Conservation (phyloP, 805 yeast genomes). For the Wickerhamiella galacta region DNA sequence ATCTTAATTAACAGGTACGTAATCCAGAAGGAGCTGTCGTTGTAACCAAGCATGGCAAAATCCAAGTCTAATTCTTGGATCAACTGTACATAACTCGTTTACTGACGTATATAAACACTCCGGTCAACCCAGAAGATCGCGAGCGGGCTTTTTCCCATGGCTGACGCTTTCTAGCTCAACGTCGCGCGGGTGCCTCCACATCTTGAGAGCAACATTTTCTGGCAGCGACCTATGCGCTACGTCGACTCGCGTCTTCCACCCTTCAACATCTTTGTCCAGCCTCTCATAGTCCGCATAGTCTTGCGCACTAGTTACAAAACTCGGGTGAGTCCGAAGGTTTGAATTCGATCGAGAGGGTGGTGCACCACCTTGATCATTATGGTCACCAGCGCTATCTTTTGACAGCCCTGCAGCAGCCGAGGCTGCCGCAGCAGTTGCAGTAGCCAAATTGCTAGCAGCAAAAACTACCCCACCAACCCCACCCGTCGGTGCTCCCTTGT, state of each 20-base stretch:
- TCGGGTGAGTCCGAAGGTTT: too few species aligned
- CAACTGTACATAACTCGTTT: too few species aligned
- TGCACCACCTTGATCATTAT: background rate
- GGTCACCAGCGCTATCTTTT: conserved; percentile 1
- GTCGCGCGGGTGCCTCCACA: conserved; percentile 30
- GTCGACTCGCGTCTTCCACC: conserved; percentile 40
- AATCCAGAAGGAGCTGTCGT: too few species aligned
- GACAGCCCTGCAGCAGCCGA: too few species aligned
- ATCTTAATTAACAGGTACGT: too few species aligned
- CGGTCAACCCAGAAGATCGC: too few species aligned
- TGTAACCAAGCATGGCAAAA: too few species aligned
- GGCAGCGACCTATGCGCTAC: conserved; percentile 29
- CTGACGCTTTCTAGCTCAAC: conserved; percentile 21
- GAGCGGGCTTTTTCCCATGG: too few species aligned
- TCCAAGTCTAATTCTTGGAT: too few species aligned
- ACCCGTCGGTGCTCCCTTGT: conserved; percentile 2
- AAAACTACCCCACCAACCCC: conserved; percentile 7
- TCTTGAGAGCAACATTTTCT: conserved; percentile 22
- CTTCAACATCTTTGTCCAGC: conserved; percentile 28
- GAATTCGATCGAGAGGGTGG: too few species aligned
- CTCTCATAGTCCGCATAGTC: conserved; percentile 17
- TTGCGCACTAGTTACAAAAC: conserved; percentile 14
- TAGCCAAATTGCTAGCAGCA: conserved; percentile 1
- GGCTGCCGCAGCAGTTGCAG: conserved; percentile 2
- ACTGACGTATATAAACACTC: too few species aligned